Evolutionary conservation across 2,329 filamentous ascomycete genomes (phyloP), one percentile per base, ranked within the genome.

Genomic region (Ilyonectria sp.): DNA sequence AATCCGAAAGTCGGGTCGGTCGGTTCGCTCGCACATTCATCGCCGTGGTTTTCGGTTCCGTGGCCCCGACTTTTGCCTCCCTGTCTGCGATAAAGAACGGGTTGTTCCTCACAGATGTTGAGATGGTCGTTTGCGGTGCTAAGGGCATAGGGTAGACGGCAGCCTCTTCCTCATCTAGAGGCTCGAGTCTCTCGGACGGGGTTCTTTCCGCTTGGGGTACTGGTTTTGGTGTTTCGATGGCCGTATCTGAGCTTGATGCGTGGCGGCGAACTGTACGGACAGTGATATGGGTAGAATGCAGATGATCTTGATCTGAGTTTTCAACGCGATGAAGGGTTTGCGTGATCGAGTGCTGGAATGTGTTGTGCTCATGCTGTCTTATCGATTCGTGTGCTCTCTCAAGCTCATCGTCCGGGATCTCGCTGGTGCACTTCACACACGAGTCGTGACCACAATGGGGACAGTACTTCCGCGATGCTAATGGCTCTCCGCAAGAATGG

Each of bases 391-490:
- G 29, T 13, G 57, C 47, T 55, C 61, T n/a, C 23, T 65, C 61
- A 9, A 58, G 37, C n/a, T 59, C 46, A 6, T 74, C 56, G 5
- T 67, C 63, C 15, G 68, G 60, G n/a, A 80, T 63, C 57, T 84
- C 80, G 49, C 78, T 80, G 9, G 75, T 78, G 69, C 87, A 89
- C 61, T 83, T 83, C 35, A 77, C 68, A 70, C 87, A 89, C 17
- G 86, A 81, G 10, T 79, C 81, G 73, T 89, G 87, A 1, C 84
- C 85, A 69, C 87, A 89, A 47, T 81, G 81, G 33, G 79, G 74
- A 69, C 86, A 89, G 52, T 80, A 79, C 9, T 77, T 77, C 33
- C 79, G 77, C 13, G 79, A 77, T 50, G 73, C 78, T 43, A 84
- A 80, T 46, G 77, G 78, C 50, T 81, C 80, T 13, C 82, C 83